phyloP scores from a whole-genome alignment of 225 moss, liverwort and hornwort genomes.

The Pseudisothecium myosuroides region DNA sequence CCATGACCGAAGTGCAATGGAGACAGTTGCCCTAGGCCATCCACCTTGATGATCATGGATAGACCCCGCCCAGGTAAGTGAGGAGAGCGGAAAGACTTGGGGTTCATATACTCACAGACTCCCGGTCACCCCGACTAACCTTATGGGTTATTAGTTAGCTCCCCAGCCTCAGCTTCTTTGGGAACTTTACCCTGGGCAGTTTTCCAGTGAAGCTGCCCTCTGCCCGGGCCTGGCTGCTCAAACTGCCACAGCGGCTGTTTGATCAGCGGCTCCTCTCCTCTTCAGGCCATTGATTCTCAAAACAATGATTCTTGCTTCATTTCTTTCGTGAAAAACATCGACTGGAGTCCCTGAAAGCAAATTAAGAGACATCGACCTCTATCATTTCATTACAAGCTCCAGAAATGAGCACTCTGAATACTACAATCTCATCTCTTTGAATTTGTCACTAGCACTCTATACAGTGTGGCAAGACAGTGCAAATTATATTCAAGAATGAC shows the following conservation, averaged over 20 bases:
- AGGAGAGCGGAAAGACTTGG: rapidly evolving
- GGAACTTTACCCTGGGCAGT: background rate
- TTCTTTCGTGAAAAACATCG: background rate
- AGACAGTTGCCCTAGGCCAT: conserved; percentile 9
- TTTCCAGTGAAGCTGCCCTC: background rate
- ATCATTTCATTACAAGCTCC: background rate
- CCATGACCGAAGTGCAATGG: conserved; percentile 12
- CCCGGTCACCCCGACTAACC: background rate
- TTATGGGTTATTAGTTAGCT: background rate
- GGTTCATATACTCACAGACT: background rate
- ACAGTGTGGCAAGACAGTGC: too few species aligned
- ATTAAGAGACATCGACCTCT: background rate
- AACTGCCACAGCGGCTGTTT: background rate
- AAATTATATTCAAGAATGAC: too few species aligned
- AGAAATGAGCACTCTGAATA: background rate
- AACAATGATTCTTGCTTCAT: too few species aligned
- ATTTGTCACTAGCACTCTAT: background rate
- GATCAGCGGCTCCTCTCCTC: background rate
- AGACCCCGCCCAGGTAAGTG: conserved; percentile 48
- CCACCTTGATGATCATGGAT: conserved; percentile 10
- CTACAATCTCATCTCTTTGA: background rate
- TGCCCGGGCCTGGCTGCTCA: background rate
- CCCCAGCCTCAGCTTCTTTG: too few species aligned
- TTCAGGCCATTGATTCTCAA: background rate
- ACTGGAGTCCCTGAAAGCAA: background rate